Base-by-base conservation (phyloP, 1,284 basidiomycete genomes). In the Hymenochaete sp. region DNA sequence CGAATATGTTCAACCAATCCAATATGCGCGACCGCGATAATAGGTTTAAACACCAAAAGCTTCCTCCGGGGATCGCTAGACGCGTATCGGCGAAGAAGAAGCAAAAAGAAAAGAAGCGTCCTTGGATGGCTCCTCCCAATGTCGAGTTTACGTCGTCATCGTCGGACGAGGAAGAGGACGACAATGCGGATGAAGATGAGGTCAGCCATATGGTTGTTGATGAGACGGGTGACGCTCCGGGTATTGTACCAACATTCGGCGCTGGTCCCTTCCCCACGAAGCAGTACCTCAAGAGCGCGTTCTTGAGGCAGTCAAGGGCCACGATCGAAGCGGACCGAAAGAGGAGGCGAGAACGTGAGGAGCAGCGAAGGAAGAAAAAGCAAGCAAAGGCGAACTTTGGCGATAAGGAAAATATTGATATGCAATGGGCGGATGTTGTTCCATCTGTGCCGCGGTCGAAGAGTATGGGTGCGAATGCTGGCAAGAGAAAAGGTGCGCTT, bases 191-290 rank as follows among this genome's bases (percentile, higher is more conserved):
- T 9, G 71, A 66, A 31, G 58, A 59, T 13, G 77, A 77, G 52
- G 70, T 76, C 3, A 68, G 70, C 47, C 64, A 68, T 33, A 81
- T 84, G 71, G 55, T 76, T 3, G 58, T 75, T 13, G 77, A 81
- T 45, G 68, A 67, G 9, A 29, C 18, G 1, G 4, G 11, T 21
- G 10, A 9, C 26, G 21, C 25, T 35, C 5, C 13, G n/a, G n/a
- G n/a, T n/a, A n/a, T n/a, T n/a, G n/a, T n/a, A n/a, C n/a, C n/a
- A n/a, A n/a, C n/a, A n/a, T n/a, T n/a, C n/a, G n/a, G n/a, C n/a
- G n/a, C n/a, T n/a, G n/a, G n/a, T n/a, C n/a, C n/a, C n/a, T n/a
- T n/a, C n/a, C n/a, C n/a, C n/a, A n/a, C n/a, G 33, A 35, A 18
- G 16, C 21, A 18, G 39, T 50, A 43, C 45, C 47, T 32, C 33